Percentiles rank a stretch among this genome's conserved stretches.
Evolutionary conservation across 441 rosid genomes (phyloP).

Genomic region (Breynia disticha): DNA sequence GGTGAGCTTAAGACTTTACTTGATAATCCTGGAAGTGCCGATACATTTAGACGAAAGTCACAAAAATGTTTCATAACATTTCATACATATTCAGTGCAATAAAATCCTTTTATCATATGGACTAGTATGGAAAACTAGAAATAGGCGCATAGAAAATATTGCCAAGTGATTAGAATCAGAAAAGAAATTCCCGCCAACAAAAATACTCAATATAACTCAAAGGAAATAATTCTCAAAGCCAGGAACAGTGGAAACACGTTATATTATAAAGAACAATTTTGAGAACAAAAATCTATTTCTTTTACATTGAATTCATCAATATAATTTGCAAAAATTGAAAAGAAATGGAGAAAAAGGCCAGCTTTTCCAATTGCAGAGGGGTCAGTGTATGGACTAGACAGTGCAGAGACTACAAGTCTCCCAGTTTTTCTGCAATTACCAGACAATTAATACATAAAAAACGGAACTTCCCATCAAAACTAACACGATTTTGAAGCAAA

Average conservation of each 20-base stretch:
- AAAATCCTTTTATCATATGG: background rate
- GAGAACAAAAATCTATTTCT: no score
- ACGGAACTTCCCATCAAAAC: background rate
- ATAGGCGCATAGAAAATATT: no score
- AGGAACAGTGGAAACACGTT: no score
- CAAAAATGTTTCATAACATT: background rate
- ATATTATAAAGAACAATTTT: no score
- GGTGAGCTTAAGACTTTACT: slow-evolving; percentile 33
- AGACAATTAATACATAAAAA: background rate
- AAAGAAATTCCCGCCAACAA: no score
- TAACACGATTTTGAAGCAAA: background rate
- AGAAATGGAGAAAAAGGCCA: slow-evolving; percentile 8
- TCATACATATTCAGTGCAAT: background rate
- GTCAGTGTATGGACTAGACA: slow-evolving; percentile 37
- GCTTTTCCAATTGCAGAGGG: slow-evolving; percentile 33
- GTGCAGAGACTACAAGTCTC: slow-evolving; percentile 32
- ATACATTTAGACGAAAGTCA: background rate
- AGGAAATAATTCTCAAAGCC: no score
- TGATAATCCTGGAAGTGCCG: slow-evolving; percentile 37
- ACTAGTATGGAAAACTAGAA: no score
- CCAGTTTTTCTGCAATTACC: slow-evolving; percentile 31
- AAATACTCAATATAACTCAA: no score
- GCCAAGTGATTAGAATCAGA: no score
- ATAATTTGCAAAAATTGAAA: background rate
- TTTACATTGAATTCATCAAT: slow-evolving; percentile 2